Base-by-base conservation (phyloP, 768 basidiomycete genomes). In the Lentinus brumalis region DNA sequence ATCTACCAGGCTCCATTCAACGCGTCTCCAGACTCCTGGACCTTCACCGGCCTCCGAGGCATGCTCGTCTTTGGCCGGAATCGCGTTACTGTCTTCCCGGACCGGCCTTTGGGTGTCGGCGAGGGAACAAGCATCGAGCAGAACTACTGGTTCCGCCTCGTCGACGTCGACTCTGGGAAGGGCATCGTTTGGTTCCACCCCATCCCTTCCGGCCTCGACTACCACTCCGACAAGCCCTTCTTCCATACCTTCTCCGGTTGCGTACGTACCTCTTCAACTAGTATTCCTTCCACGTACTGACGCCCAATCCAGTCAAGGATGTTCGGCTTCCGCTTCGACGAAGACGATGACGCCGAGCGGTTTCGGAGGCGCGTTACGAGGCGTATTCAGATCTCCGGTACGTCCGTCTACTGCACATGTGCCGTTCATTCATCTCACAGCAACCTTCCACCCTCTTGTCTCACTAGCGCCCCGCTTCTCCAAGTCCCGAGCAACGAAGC, bases 181-280 rank as follows among this genome's bases (percentile, higher is more conserved):
- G 81, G 70, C 16, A 60, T 85, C 41, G 78, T 87, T 10, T 91
- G 89, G 89, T 79, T 82, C 72, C 88, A 89, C 75, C 82, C 82
- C 61, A 77, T 89, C 56, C 84, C 85, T 0, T 75, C 77, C 47
- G 75, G 77, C 50, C 82, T 88, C 67, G 81, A 86, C 55, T 98
- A 96, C 72, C 82, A 84, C 66, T 81, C 88, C 66, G 94, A 97
- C 73, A 85, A 89, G 58, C 91, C 93, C 2, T 96, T 96, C 78
- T 97, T 97, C 76, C 94, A 98, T 73, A 82, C 87, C 41, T 96
- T 96, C 74, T 84, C 87, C 49, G 92, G 91, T 44, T 84, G 89
- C 76, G 95, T 96, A 69, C 71, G 91, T 66, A 47, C 14, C 5
- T 26, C 31, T 49, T 5, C 16, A 30, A 31, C 40, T 21, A 35